Evolutionary conservation across 2,329 filamentous ascomycete genomes (phyloP).

Genomic region (Plectosphaerella cucumerina): DNA sequence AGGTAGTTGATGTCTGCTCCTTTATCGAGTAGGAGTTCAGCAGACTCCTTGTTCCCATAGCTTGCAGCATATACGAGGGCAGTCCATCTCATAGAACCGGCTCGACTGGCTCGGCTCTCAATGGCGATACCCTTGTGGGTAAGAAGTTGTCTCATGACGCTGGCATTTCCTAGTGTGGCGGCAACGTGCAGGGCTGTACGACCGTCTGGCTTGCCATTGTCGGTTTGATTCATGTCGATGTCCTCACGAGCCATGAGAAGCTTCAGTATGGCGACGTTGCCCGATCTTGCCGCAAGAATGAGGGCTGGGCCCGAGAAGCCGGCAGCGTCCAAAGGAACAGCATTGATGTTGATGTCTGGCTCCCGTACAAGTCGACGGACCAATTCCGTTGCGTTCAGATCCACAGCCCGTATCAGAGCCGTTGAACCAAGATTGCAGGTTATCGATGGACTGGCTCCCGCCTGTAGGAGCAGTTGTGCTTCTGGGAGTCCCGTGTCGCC

Average conservation of each 20-base stretch:
- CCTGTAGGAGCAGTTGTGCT: not conserved
- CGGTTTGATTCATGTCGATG: not conserved
- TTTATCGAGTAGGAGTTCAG: not conserved
- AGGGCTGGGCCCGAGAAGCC: not conserved
- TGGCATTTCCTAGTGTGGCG: not conserved
- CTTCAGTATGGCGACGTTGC: not conserved
- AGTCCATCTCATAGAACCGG: not conserved
- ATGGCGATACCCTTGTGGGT: not conserved
- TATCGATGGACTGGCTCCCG: not conserved
- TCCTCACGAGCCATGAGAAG: constrained; percentile 1
- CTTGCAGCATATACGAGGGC: not conserved
- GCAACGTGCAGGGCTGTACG: not conserved
- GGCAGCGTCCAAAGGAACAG: not conserved
- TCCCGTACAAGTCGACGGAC: not conserved
- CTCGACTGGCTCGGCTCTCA: not conserved
- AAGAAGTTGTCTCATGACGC: not conserved
- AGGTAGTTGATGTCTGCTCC: not conserved
- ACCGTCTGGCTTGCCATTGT: not conserved
- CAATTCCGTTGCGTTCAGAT: not conserved
- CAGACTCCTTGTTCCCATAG: not conserved
- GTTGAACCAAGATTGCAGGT: constrained; percentile 1
- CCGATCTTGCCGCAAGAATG: not conserved
- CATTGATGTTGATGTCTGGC: constrained; percentile 3
- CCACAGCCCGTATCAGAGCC: not conserved
- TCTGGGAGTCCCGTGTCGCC: not conserved